Evolutionary conservation across 106 monocot species (phyloP), one percentile per base, ranked within the genome.

Genomic region (Triglochin maritima): DNA sequence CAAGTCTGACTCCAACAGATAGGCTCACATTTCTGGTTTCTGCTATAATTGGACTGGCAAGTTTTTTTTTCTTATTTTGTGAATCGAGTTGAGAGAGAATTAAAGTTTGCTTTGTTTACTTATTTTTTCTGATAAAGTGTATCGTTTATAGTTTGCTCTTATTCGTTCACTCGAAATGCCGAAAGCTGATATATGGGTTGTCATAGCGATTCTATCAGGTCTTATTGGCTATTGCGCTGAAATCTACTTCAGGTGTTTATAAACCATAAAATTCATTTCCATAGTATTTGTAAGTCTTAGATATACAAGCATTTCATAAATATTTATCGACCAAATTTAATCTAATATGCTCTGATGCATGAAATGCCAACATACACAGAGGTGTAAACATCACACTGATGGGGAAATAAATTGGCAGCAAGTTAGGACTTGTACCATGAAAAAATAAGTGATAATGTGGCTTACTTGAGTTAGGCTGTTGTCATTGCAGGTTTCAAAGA

Each of bases 1-100:
- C 94, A 60, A 90, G 82, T 74, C 84, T 90, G 57, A 90, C 94
- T 6, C 87, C 95, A 44, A 90, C 87, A 87, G 95, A 95, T 50
- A 87, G 95, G 90, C 76, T 87, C 73, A 89, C 85, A 62, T 87
- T 90, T 68, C 71, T 95, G 9, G 51, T 85, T 59, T 79, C 87
- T 47, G 87, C 72, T 57, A 81, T 78, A 2, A 17, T 87, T 71
- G 90, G 95, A 7, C 81, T 95, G 69, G 95, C 83, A 90, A 85
- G 85, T 81, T 48, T 43, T 71, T 11, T 46, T 8, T 6, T 9
- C 59, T 47, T 29, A 29, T 29, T 29, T 29, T 29, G 29, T 60
- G 54, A 51, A 12, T 44, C 9, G 13, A 42, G 9, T 9, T 7
- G 43, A 45, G 29, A 29, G 29, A 29, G 0, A 29, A 29, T 29